These are phyloP conservation scores for Phyllosticta citrichinensis DNA, from an alignment of 2,329 filamentous ascomycete species.

Conservation along the genomic window DNA sequence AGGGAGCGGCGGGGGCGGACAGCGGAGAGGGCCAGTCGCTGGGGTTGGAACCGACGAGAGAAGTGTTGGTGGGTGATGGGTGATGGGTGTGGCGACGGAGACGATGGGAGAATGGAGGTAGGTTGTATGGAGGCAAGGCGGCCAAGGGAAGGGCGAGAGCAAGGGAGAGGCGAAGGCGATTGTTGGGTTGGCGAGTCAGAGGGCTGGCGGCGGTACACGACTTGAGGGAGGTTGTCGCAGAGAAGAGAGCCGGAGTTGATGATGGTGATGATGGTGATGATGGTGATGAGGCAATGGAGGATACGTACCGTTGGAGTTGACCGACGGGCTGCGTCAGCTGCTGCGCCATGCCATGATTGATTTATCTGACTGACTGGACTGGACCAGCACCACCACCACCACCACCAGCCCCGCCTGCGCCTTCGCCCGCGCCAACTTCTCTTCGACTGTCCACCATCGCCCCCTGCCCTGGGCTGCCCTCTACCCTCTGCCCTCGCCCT, in stretches of 20 bases:
- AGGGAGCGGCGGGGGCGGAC: slow-evolving; percentile 6
- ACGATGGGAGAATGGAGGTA: background rate
- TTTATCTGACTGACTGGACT: too few relatives aligned
- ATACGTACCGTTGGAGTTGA: background rate
- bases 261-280: background rate
- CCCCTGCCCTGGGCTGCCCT: too few relatives aligned
- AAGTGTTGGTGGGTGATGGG: background rate
- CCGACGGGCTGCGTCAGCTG: background rate
- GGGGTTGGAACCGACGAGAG: background rate
- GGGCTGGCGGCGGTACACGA: background rate
- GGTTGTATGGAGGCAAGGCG: background rate
- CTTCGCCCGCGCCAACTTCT: background rate
- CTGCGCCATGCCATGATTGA: background rate
- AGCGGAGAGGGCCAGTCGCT: background rate
- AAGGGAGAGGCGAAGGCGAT: background rate
- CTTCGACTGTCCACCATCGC: too few relatives aligned
- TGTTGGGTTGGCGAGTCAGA: background rate
- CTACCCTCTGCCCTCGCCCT: background rate
- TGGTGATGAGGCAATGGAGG: too few relatives aligned
- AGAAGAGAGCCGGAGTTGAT: background rate
- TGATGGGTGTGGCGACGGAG: background rate
- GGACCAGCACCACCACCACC: too few relatives aligned
- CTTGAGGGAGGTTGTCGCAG: background rate
- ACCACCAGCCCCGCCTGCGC: background rate
- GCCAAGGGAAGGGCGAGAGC: background rate